Base-by-base conservation (phyloP, 177 flowering plant species). In the Vitis hybrid region DNA sequence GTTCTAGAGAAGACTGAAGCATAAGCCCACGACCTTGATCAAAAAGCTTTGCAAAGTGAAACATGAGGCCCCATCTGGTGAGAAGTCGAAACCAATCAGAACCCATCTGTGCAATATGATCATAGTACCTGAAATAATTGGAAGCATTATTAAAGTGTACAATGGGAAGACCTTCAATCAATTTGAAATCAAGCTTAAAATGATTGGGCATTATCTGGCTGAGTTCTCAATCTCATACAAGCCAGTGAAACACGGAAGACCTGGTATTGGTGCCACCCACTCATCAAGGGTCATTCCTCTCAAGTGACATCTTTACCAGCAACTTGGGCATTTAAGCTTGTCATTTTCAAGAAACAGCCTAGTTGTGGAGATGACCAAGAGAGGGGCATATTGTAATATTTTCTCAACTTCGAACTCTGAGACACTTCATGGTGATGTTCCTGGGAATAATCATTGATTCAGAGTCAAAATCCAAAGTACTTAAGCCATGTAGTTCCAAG, bases 251-350 rank as follows among this genome's bases (percentile, higher is more conserved):
- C 87, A 84, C 34, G 87, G 85, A 67, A 78, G 82, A 52, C 87
- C 87, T 19, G 87, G 87, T 82, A 81, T 82, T 71, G 84, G 87
- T 82, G 87, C 87, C 23, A 84, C 87, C 71, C 84, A 82, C 54
- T 84, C 87, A 1, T 84, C 87, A 0, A 78, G 85, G 84, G 82
- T 84, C 77, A 84, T 84, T 70, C 87, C 84, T 70, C 87, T 84
- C 56, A 84, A 84, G 80, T 84, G 79, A 82, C 50, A 45, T 72
- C 58, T 58, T 62, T 14, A 23, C 23, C 23, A 23, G 2, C 23
- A 23, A 23, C 0, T 23, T 23, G 0, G 2, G 23, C 23, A 23
- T 23, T 23, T 23, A 23, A 23, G 23, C 0, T 23, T 23, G 23
- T 23, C 2, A 23, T 23, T 23, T 23, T 23, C 23, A 23, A 23